Evolutionary conservation across 2,329 filamentous ascomycete species (phyloP), one percentile per base, ranked within the genome.

Genomic region (Trichoderma sp.): DNA sequence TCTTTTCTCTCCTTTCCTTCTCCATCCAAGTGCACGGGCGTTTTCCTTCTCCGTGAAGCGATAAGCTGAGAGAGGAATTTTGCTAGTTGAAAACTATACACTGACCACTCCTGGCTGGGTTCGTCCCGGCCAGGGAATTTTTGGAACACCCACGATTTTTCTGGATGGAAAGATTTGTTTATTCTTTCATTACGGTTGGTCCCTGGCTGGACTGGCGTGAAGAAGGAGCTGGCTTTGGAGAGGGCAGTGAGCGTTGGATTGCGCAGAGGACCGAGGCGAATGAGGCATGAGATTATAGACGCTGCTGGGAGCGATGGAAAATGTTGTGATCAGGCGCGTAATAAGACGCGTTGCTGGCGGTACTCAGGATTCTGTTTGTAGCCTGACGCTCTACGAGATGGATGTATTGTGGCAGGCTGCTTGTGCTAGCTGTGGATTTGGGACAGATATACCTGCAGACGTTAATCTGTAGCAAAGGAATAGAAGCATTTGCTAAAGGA

Each of bases 31-130:
- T 89, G 88, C 88, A 88, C 81, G 89, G 89, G 90, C 89, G 86
- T 89, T 89, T 81, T 81, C 80, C 79, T 81, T 81, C 79, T 81
- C 80, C 79, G 79, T 81, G 80, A 91, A 87, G 88, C 87, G 86
- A 88, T 89, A 86, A 80, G 80, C 80, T 81, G 89, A 90, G 89
- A 91, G 89, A 91, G 87, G 90, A 91, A 89, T 90, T 91, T 91
- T 91, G 90, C 90, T 91, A 91, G 89, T 92, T 92, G 90, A 91
- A 91, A 92, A 91, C 90, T 92, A 91, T 87, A 86, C 77, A 84
- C 83, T 88, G 89, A 91, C 89, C 82, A 83, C 89, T 91, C 83
- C 83, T 85, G 80, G 83, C 85, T 86, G 88, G 85, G 86, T 85
- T 86, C 81, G 85, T 83, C 63, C 88, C 84, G 87, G 83, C 84